Conservation (phyloP, 2,329 filamentous ascomycete species). For the Scopulariopsis brevicaulis region DNA sequence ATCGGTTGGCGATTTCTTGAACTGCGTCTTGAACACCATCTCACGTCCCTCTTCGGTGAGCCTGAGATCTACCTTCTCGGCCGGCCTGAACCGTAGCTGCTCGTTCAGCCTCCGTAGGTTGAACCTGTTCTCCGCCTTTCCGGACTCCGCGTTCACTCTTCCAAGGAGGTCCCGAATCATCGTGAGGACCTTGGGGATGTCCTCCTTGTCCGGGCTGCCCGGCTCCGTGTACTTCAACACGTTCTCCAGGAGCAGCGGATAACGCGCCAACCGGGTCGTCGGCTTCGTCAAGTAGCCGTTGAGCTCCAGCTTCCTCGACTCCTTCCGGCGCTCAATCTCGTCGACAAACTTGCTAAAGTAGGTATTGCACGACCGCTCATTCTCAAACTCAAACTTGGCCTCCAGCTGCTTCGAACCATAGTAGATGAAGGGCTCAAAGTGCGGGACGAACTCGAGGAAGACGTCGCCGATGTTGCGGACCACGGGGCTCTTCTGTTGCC, state of each 20-base stretch:
- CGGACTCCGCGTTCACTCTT: slow-evolving; percentile 87
- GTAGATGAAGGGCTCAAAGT: slow-evolving; percentile 90
- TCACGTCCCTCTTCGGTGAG: slow-evolving; percentile 89
- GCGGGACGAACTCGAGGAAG: slow-evolving; percentile 82
- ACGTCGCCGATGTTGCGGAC: slow-evolving; percentile 88
- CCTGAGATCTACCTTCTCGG: slow-evolving; percentile 87
- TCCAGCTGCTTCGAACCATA: slow-evolving; percentile 95
- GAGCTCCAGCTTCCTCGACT: slow-evolving; percentile 90
- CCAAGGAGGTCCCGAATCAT: slow-evolving; percentile 80
- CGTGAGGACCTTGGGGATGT: slow-evolving; percentile 80
- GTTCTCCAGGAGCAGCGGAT: slow-evolving; percentile 83
- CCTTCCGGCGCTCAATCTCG: slow-evolving; percentile 89
- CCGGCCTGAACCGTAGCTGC: slow-evolving; percentile 80
- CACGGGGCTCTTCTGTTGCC: slow-evolving; percentile 83
- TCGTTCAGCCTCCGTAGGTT: slow-evolving; percentile 87
- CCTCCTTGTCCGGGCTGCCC: slow-evolving; percentile 78
- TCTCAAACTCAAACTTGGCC: slow-evolving; percentile 96
- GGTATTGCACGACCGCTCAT: slow-evolving; percentile 78
- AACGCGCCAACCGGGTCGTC: slow-evolving; percentile 86
- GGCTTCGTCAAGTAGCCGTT: slow-evolving; percentile 98
- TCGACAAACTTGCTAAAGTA: slow-evolving; percentile 88
- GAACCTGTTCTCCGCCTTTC: slow-evolving; percentile 95
- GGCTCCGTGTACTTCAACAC: slow-evolving; percentile 87
- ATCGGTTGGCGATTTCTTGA: slow-evolving; percentile 89
- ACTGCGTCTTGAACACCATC: slow-evolving; percentile 82